Base-by-base conservation (phyloP, 2,329 filamentous ascomycete species). In the Penicillium italicum region DNA sequence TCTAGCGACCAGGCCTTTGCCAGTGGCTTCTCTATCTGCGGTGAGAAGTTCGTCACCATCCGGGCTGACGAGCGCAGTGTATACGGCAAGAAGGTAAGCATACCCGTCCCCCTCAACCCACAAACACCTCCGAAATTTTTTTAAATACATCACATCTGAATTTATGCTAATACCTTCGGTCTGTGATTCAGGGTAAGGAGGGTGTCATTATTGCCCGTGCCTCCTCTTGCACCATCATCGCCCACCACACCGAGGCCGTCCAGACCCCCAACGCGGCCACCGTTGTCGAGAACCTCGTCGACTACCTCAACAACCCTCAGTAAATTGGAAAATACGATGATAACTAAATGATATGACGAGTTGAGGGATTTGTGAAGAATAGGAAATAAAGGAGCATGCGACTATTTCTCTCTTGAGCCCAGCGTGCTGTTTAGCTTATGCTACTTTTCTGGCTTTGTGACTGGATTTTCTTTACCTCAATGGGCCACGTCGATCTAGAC, bases 181-280 rank as follows among this genome's bases (percentile, higher is more conserved):
- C 42, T 38, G 28, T 20, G 38, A 63, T 62, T 11, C 60, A 90
- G 87, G 91, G 89, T 67, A 90, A 87, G 73, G 84, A 87, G 72
- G 94, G 94, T 63, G 77, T 96, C 69, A 81, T 88, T 71, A 84
- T 94, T 67, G 86, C 87, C 77, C 96, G 95, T 82, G 95, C 93
- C 69, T 87, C 82, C 70, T 88, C 95, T 78, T 90, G 91, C 66
- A 86, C 97, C 74, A 84, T 99, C 72, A 78, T 99, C 73, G 89
- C 85, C 66, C 91, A 96, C 80, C 91, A 97, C 82, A 82, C 81
- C 64, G 90, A 96, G 74, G 74, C 74, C 60, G 79, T 86, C 65
- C 81, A 89, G 73, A 89, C 89, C 50, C 86, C 90, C 72, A 87
- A 88, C 74, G 86, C 90, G 61, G 86, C 86, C 67, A 84, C 84